These are phyloP conservation scores for Colletotrichum endophyticum DNA, from an alignment of 2,329 filamentous ascomycete species.

Conservation along the genomic window DNA sequence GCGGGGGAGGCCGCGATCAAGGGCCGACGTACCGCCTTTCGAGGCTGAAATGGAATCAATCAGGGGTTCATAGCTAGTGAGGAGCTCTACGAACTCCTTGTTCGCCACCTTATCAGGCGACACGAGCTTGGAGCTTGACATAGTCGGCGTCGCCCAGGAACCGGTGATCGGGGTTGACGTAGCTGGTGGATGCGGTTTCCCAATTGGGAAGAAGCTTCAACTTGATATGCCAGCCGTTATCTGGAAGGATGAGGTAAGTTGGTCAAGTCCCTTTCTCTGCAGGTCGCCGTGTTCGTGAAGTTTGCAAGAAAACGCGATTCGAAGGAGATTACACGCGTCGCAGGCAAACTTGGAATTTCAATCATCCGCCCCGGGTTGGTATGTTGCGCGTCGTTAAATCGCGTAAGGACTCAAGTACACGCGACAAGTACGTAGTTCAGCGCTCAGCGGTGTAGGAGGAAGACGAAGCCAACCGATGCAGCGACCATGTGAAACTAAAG, in stretches of 20 bases:
- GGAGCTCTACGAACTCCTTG: slow-evolving; percentile 37
- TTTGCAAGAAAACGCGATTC: background rate
- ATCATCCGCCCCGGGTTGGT: background rate
- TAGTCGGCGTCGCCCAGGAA: background rate
- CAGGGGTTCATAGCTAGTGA: slow-evolving; percentile 43
- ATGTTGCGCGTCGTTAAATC: background rate
- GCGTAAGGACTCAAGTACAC: background rate
- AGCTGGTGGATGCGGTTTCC: background rate
- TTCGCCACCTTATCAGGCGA: slow-evolving; percentile 28
- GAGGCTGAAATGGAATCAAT: slow-evolving; percentile 47
- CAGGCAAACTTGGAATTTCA: background rate
- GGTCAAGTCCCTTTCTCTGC: background rate
- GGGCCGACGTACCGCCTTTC: slow-evolving; percentile 45
- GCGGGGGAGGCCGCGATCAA: background rate
- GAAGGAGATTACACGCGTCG: background rate
- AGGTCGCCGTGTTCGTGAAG: background rate
- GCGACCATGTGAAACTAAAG: background rate
- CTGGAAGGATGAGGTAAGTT: background rate
- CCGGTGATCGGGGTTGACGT: background rate
- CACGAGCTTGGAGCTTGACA: background rate
- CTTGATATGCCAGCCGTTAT: background rate
- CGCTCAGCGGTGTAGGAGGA: background rate
- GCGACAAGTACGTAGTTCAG: background rate
- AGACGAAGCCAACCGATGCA: background rate
- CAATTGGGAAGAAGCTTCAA: background rate